Base-by-base conservation (phyloP, 768 basidiomycete species). In the Lentinula edodes region DNA sequence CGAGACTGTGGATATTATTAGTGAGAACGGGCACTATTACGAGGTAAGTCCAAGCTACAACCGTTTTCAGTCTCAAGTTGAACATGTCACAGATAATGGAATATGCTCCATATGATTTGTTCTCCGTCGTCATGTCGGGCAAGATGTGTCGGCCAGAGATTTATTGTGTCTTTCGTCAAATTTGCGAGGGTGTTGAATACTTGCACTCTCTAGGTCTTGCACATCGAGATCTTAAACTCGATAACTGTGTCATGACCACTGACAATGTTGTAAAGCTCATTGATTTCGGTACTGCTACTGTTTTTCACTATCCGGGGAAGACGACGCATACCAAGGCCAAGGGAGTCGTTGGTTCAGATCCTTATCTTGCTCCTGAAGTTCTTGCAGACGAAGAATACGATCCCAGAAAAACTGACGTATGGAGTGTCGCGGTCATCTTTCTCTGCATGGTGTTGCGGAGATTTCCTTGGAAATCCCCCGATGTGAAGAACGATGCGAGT, bases 231-330 rank as follows among this genome's bases (percentile, higher is more conserved):
- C 86, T 99, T 76, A 99, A 99, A 75, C 90, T 99, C 63, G 97
- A 99, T 79, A 99, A 99, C 73, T 98, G 97, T 74, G 97, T 99
- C 78, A 97, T 99, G 93, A 96, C 91, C n/a, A 79, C 79, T 3
- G 82, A 89, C 70, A 94, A 98, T 70, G 84, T 97, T 66, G 93
- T 99, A 79, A 99, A 99, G 73, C 84, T 99, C 66, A 99, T 99
- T 76, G 97, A 99, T 75, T 99, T 99, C 76, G 97, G 97, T 57
- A 99, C 97, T 5, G 97, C 97, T n/a, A 95, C 95, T 65, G 95
- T 99, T 62, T 99, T 99, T 77, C 94, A 97, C 67, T 99, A 98
- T 70, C 97, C 97, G 0, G 96, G 95, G 61, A 95, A 94, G 74
- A 84, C 84, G 23, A 84, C 80, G 66, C 86, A 78, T 52, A 65